These are phyloP conservation scores for Trichoderma brevicompactum DNA, from an alignment of 2,329 filamentous ascomycete genomes.

Conservation along the genomic window DNA sequence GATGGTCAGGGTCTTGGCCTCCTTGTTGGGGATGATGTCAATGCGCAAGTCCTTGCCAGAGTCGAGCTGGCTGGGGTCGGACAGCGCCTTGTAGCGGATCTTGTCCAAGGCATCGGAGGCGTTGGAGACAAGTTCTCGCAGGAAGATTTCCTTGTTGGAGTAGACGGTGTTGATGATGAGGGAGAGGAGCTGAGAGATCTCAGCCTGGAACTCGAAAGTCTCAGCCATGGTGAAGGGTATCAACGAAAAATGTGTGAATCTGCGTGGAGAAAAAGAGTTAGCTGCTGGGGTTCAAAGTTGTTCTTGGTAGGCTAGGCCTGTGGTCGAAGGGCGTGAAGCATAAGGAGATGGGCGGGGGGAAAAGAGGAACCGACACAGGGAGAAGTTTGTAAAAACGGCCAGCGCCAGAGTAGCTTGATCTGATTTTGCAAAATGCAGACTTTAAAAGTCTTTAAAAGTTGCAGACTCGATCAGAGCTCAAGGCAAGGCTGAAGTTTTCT, in stretches of 20 bases:
- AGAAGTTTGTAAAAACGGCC: not conserved
- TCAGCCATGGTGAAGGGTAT: slow-evolving; percentile 77
- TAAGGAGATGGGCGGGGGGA: not conserved
- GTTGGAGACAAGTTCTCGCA: slow-evolving; percentile 98
- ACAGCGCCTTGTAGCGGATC: slow-evolving; percentile 98
- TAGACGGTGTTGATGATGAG: slow-evolving; percentile 99
- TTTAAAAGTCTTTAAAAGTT: not conserved
- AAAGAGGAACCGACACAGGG: not conserved
- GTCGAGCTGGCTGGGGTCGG: slow-evolving; percentile 96
- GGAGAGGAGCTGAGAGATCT: slow-evolving; percentile 99
- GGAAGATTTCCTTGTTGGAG: slow-evolving; percentile 99
- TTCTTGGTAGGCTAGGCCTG: not conserved
- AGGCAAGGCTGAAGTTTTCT: slow-evolving; percentile 28
- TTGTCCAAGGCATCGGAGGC: slow-evolving; percentile 99
- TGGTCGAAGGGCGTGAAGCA: slow-evolving; percentile 28
- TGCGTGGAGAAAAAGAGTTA: slow-evolving; percentile 31
- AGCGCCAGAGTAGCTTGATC: not conserved
- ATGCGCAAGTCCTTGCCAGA: slow-evolving; percentile 97
- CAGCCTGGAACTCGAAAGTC: slow-evolving; percentile 99
- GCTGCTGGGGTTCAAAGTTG: slow-evolving; percentile 32
- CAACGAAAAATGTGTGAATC: slow-evolving; percentile 42
- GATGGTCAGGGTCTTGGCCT: slow-evolving; percentile 96
- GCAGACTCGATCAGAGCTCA: not conserved
- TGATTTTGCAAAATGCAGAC: slow-evolving; percentile 2
- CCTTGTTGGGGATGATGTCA: slow-evolving; percentile 98